Conservation (phyloP, 495 filamentous ascomycete species). For the Aspergillus sclerotioniger region DNA sequence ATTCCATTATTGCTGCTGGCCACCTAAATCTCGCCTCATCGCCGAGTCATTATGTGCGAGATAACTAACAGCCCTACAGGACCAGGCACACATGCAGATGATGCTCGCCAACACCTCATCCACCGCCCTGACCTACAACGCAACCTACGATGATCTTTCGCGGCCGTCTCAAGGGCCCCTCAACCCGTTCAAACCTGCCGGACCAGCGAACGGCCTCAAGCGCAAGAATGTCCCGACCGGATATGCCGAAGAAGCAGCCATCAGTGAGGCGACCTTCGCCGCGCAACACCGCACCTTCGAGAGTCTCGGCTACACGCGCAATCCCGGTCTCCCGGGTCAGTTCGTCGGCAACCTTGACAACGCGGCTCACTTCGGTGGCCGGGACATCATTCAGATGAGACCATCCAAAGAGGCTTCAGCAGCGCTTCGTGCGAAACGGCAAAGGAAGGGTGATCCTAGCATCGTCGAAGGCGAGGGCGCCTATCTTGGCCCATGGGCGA, state of each 20-base stretch:
- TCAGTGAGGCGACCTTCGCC: constrained; percentile 87
- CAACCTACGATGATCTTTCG: constrained; percentile 70
- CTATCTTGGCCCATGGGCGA: constrained; percentile 93
- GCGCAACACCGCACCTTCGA: constrained; percentile 77
- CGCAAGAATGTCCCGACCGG: constrained; percentile 92
- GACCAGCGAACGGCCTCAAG: constrained; percentile 59
- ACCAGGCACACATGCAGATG: constrained; percentile 56
- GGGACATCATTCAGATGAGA: constrained; percentile 57
- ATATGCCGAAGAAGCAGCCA: constrained; percentile 78
- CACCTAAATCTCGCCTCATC: not conserved
- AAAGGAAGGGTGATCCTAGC: constrained; percentile 78
- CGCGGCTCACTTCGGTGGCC: constrained; percentile 50
- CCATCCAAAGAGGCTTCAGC: constrained; percentile 67
- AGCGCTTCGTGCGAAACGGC: constrained; percentile 64
- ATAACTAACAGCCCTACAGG: constrained; percentile 44
- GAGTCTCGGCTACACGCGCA: constrained; percentile 57
- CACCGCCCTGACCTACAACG: constrained; percentile 55
- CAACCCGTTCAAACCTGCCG: constrained; percentile 73
- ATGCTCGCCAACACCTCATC: constrained; percentile 55
- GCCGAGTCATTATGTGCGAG: not conserved
- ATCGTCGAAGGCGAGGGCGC: constrained; percentile 81
- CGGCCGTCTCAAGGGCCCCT: constrained; percentile 68
- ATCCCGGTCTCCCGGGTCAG: constrained; percentile 49
- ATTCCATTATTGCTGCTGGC: constrained; percentile 2
- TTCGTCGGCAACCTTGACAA: constrained; percentile 55